Evolutionary conservation across 345 rosid species (phyloP), one percentile per base, ranked within the genome.

Genomic region (Turnera subulata): DNA sequence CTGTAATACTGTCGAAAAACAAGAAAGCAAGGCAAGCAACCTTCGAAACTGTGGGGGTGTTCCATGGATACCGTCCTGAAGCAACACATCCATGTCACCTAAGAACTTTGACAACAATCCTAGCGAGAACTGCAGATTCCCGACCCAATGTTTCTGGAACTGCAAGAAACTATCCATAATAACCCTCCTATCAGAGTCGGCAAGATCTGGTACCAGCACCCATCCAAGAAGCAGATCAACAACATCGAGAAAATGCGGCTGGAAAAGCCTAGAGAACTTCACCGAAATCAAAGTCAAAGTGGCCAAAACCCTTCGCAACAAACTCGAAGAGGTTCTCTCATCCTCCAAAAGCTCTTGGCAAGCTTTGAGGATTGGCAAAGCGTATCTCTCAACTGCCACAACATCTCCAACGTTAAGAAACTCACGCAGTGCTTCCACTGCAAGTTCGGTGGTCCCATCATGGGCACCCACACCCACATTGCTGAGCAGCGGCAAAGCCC

Each of bases 191-290:
- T 82, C 97, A 16, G 91, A 63, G 51, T 84, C 94, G 25, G 78
- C 69, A 52, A 85, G 86, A 76, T 88, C 94, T 1, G 92, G 91
- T 43, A 85, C 78, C 79, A 91, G 65, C 17, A 95, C 91, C 98
- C 98, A 88, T 37, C 98, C 96, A 76, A 91, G 94, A 73, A 88
- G 92, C 68, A 91, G 69, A 81, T 91, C 98, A 67, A 91, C 73
- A 55, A 91, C 78, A 59, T 91, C 94, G 56, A 83, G 84, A 70
- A 91, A 88, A 86, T 88, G 91, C 53, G 96, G 94, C 62, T 91
- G 96, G 64, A 91, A 91, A 65, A 80, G 58, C 69, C 85, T 58
- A 26, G 72, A 70, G 61, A 91, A 88, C 66, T 85, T 91, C 67
- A 85, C 69, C 0, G 92, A 85, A 60, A 91, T 67, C 80, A 88